Conservation (phyloP, 176 grass and related monocot genomes). For the Metroxylon sagu region DNA sequence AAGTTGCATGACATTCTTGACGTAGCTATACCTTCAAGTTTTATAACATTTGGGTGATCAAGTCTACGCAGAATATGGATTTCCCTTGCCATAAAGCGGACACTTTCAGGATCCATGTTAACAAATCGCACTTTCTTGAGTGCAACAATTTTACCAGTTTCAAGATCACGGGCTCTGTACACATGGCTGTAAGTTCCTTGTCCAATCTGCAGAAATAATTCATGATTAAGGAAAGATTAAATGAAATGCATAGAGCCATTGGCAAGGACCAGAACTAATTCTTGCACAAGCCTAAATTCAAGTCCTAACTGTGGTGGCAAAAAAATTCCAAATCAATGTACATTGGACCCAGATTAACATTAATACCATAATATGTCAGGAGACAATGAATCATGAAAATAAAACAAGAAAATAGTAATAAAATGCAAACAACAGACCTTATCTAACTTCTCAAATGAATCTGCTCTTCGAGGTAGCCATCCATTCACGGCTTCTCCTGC, state of each 20-base stretch:
- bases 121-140: slow-evolving; percentile 63
- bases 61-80: slow-evolving; percentile 56
- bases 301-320: no score
- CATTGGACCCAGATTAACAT: no score
- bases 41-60: slow-evolving; percentile 57
- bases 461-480: slow-evolving; percentile 50
- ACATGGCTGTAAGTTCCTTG: slow-evolving; percentile 79
- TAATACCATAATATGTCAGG: no score
- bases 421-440: slow-evolving; percentile 18
- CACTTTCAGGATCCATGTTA: slow-evolving; percentile 73
- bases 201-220: slow-evolving; percentile 32
- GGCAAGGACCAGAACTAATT: no score
- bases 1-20: slow-evolving; percentile 56
- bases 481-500: slow-evolving; percentile 48
- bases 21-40: slow-evolving; percentile 59
- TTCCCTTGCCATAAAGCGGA: slow-evolving; percentile 72
- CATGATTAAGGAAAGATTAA: background rate
- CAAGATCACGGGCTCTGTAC: slow-evolving; percentile 56
- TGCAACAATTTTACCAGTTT: slow-evolving; percentile 59
- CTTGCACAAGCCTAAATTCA: no score
- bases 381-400: no score
- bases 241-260: no score
- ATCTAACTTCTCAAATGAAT: slow-evolving; percentile 58
- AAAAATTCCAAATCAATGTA: no score
- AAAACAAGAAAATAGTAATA: background rate